Base-by-base conservation (phyloP, 2,329 filamentous ascomycete genomes). In the Phaeosphaeria sp. region DNA sequence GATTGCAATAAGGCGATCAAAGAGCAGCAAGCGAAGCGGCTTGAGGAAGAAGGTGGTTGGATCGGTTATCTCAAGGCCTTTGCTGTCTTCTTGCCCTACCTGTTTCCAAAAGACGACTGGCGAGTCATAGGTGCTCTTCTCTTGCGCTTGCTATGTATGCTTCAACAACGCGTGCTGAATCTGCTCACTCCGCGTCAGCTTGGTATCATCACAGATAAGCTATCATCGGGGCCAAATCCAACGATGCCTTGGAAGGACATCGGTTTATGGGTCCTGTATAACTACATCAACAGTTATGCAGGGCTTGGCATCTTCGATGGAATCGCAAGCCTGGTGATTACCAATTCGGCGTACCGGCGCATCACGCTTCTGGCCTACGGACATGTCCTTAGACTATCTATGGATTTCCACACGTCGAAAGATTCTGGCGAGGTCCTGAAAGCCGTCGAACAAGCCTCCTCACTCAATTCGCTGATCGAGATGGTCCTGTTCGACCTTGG, bases 101-200 rank as follows among this genome's bases (percentile, higher is more conserved):
- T 96, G 20, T 93, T 91, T 87, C 92, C 93, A 0, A 84, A 86
- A 51, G 84, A 88, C 43, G 86, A 90, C 67, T 83, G 81, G 52
- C 75, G 79, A 15, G 83, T 95, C 18, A 91, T 95, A 72, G 74
- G 90, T 18, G 88, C 88, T 53, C 85, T 91, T 20, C 78, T 85
- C 11, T 81, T 91, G 3, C 88, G 95, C 45, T 84, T 85, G 0
- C 44, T 91, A 1, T 90, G 90, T 64, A 81, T 95, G 21, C 74
- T 93, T 18, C 80, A 83, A 51, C 86, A 88, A 53, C 92, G 93
- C 63, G 86, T 86, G 5, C 80, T 96, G 49, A 91, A 93, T 66
- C 81, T 96, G 15, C 79, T 96, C 43, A 87, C 92, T 30, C 92
- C 92, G n/a, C 85, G 90, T 21, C 91, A 95, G 71, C 86, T 94